Evolutionary conservation across 2,329 filamentous ascomycete genomes (phyloP).

Genomic region (Magnaporthiopsis poae): DNA sequence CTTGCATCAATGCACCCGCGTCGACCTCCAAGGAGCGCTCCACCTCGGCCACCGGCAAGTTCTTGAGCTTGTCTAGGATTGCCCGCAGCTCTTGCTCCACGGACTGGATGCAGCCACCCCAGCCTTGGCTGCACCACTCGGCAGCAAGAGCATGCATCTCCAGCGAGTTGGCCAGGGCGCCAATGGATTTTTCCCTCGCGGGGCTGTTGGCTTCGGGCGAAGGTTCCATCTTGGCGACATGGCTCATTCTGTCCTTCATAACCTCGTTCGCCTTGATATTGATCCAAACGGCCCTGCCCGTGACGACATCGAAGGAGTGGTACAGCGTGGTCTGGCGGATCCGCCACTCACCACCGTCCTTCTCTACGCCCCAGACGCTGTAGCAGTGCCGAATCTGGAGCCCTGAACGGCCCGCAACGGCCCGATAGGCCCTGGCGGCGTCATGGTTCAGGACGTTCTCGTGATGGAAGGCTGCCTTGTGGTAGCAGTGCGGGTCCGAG

Average conservation of each 20-base stretch:
- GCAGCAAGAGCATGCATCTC: not conserved
- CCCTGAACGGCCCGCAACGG: not conserved
- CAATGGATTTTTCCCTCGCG: not conserved
- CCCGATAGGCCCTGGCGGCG: not conserved
- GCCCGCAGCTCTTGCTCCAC: not conserved
- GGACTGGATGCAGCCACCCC: not conserved
- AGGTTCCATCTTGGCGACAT: not conserved
- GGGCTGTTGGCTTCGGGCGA: not conserved
- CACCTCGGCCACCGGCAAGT: constrained; percentile 1
- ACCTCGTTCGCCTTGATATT: constrained; percentile 6
- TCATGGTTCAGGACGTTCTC: not conserved
- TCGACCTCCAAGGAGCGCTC: not conserved
- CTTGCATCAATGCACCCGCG: not conserved
- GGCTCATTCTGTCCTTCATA: constrained; percentile 3
- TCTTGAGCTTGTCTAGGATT: constrained; percentile 4
- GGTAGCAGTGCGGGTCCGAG: not conserved
- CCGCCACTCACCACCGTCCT: not conserved
- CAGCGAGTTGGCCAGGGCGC: too few relatives aligned
- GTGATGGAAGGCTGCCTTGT: constrained; percentile 4
- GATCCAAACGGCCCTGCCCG: not conserved
- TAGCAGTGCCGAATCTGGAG: constrained; percentile 4
- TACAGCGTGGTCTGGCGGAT: constrained; percentile 5
- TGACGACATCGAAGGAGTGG: constrained; percentile 6
- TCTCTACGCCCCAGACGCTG: constrained; percentile 2
- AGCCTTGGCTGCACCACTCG: constrained; percentile 6